Conservation (phyloP, 2,329 filamentous ascomycete species). For the Diaporthe citri region DNA sequence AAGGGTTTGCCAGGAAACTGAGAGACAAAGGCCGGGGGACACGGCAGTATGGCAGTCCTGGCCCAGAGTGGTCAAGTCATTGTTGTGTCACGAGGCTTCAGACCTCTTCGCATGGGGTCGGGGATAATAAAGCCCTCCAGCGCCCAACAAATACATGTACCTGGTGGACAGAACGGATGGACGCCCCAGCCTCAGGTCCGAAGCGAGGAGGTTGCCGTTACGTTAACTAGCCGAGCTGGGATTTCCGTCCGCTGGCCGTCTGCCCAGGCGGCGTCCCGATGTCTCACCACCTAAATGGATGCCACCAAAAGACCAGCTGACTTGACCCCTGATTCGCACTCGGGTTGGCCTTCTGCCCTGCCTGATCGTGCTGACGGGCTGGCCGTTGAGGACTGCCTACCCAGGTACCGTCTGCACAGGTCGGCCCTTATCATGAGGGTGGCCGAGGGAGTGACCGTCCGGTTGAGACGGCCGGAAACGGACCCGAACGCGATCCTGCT, state of each 20-base stretch:
- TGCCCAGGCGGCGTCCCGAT: constrained; percentile 14
- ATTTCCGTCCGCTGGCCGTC: constrained; percentile 13
- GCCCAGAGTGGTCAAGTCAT: constrained; percentile 21
- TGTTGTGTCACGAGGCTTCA: constrained; percentile 34
- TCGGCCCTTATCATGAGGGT: not conserved
- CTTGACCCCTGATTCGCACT: constrained; percentile 21
- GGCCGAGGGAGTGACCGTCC: constrained; percentile 17
- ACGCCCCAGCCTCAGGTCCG: constrained; percentile 12
- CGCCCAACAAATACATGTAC: constrained; percentile 18
- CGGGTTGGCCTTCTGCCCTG: not conserved
- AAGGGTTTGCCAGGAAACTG: constrained; percentile 7
- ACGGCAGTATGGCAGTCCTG: not conserved
- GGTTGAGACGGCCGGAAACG: constrained; percentile 24
- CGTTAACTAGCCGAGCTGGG: constrained; percentile 11
- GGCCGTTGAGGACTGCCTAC: not conserved
- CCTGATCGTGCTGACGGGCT: not conserved
- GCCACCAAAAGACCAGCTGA: constrained; percentile 16
- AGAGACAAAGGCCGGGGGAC: not conserved
- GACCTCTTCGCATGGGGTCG: constrained; percentile 11
- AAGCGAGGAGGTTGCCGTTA: constrained; percentile 17
- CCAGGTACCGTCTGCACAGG: not conserved
- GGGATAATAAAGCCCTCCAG: constrained; percentile 17
- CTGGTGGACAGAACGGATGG: not conserved
- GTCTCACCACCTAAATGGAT: constrained; percentile 18
- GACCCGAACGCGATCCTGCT: constrained; percentile 7